Evolutionary conservation across 805 yeast species (phyloP), one percentile per base, ranked within the genome.

Genomic region (Saturnispora kantuleensis): DNA sequence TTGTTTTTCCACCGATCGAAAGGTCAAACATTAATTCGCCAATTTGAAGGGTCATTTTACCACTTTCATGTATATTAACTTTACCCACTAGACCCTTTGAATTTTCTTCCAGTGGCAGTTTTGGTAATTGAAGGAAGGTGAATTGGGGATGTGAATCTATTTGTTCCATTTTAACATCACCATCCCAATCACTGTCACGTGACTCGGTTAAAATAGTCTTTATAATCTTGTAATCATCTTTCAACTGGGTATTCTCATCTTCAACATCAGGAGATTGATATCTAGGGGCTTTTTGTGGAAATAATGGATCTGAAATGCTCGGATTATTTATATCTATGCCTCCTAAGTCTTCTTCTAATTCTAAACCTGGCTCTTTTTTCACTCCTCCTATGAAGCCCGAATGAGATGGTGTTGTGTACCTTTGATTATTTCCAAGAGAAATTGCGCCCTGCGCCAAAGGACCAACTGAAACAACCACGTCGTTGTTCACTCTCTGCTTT

Each of bases 31-130:
- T 69, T 7, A 77, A 74, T 42, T 77, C 74, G 11, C 95, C 96
- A 33, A 90, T 65, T 48, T 77, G 73, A 60, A 89, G 73, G 3
- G 94, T 71, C 16, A 87, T 60, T 57, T 76, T 84, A 3, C 97
- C 97, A 1, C 96, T 85, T 55, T 80, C 76, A 60, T 89, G 96
- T 38, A 81, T 69, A 45, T 90, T 75, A 31, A 90, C 56, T 9
- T 74, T 69, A 5, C 97, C 97, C 33, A 87, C 70, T 44, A 69
- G 69, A 1, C 96, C 96, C 21, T 42, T 21, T 13, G 39, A 26
- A n/a, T 35, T 12, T 9, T 18, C 13, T n/a, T 39, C 42, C 6
- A 39, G 18, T 10, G 45, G 45, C n/a, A 42, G 15, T 32, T 42
- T 42, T 15, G 45, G 45, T 13, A 42, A 21, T 26, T 42, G 45